phyloP scores from a whole-genome alignment of 345 rosid genomes.

The Litchi chinensis region DNA sequence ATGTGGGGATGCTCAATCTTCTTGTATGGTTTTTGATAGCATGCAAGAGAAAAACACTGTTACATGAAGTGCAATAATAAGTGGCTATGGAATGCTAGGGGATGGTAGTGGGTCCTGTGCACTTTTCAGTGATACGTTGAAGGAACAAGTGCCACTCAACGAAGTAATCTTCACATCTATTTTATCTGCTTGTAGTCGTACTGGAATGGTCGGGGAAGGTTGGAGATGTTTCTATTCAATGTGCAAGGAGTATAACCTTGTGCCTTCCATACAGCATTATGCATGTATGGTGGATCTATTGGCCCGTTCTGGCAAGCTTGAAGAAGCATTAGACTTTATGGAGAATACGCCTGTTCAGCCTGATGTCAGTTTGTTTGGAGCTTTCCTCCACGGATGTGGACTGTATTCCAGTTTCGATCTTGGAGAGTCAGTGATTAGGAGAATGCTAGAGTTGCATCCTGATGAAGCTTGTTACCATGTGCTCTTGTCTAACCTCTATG shows the following conservation, averaged over 20 bases:
- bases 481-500: slow-evolving; percentile 72
- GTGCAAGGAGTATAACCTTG: slow-evolving; percentile 60
- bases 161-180: slow-evolving; percentile 75
- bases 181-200: slow-evolving; percentile 78
- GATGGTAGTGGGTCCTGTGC: slow-evolving; percentile 48
- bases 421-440: slow-evolving; percentile 64
- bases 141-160: slow-evolving; percentile 54
- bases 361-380: slow-evolving; percentile 56
- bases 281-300: no score
- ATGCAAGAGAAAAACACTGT: slow-evolving; percentile 60
- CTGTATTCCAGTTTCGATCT: slow-evolving; percentile 85
- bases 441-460: slow-evolving; percentile 66
- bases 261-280: slow-evolving; percentile 75
- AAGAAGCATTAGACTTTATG: slow-evolving; percentile 73
- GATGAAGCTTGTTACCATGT: slow-evolving; percentile 79
- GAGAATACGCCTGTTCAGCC: slow-evolving; percentile 74
- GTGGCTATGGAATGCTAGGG: slow-evolving; percentile 76
- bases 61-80: slow-evolving; percentile 88
- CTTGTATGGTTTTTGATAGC: slow-evolving; percentile 58
- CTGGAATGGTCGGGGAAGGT: slow-evolving; percentile 86
- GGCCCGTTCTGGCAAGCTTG: slow-evolving; percentile 85
- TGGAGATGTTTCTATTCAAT: slow-evolving; percentile 60
- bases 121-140: slow-evolving; percentile 62
- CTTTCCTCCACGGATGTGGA: slow-evolving; percentile 90
- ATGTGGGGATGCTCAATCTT: slow-evolving; percentile 62